Evolutionary conservation across 345 rosid genomes (phyloP), one percentile per base, ranked within the genome.

Genomic region (Cardiospermum halicacabum): DNA sequence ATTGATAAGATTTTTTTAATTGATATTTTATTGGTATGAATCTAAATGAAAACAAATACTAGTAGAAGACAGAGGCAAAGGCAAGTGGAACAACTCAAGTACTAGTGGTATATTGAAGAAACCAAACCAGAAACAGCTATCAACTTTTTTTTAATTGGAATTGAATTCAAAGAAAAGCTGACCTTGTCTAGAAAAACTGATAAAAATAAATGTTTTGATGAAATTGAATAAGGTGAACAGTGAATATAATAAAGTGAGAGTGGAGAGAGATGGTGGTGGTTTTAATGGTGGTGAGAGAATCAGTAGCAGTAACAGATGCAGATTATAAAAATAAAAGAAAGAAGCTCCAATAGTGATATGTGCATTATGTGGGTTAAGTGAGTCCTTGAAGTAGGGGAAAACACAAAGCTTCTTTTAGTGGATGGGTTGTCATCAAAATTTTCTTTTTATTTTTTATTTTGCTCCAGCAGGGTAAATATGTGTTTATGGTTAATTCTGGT

Each of bases 1-100:
- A 60, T 74, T 69, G 77, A 67, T 12, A 47, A 49, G 48, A 60
- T 34, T 62, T 68, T n/a, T n/a, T 24, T 64, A 30, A 50, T 68
- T 34, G 0, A 19, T 64, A 30, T 47, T 36, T 11, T 69, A 27
- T n/a, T 19, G 37, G 11, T 27, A 27, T 19, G 22, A 24, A 32
- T 15, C 19, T 56, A 55, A n/a, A 42, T 15, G 11, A 21, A 45
- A 21, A 3, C 16, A 18, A 11, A 56, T 0, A 43, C 47, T 19
- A 8, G 11, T 34, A 27, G 5, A 42, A 39, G 54, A 54, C 34
- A 7, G 58, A 18, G 49, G 26, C n/a, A 30, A 66, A 50, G 36
- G 30, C 15, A 12, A 3, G 26, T 4, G 8, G 39, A 40, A 42
- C 45, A 15, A 9, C 47, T n/a, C n/a, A 36, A 31, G 67, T n/a